phyloP scores from a whole-genome alignment of 345 rosid genomes.

The Brassica carinata region DNA sequence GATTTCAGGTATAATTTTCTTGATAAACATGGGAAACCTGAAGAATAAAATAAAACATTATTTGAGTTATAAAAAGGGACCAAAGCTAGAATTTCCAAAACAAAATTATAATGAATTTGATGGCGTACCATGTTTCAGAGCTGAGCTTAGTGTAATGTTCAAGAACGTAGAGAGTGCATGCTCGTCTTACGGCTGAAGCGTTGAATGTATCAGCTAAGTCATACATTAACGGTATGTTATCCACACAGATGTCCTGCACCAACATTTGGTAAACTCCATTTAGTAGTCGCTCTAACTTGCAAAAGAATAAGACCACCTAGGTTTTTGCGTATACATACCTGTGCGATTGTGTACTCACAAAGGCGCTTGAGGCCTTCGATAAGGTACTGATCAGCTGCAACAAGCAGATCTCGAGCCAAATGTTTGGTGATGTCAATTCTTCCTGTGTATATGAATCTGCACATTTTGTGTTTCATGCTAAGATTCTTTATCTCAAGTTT shows the following conservation, averaged over 20 bases:
- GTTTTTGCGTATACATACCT: conserved; percentile 43
- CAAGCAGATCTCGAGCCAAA: conserved; percentile 69
- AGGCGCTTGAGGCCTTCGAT: conserved; percentile 69
- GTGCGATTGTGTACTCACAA: conserved; percentile 67
- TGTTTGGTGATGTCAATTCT: conserved; percentile 48
- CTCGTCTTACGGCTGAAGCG: conserved; percentile 56
- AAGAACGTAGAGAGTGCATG: conserved; percentile 65
- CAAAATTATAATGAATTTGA: neutral
- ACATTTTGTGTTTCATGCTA: conserved; percentile 16
- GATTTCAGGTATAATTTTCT: conserved; percentile 57
- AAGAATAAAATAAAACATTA: neutral
- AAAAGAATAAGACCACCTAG: neutral
- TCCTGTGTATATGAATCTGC: conserved; percentile 79
- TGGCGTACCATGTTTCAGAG: conserved; percentile 60
- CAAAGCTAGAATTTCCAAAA: neutral
- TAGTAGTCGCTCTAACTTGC: neutral
- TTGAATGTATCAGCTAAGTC: conserved; percentile 70
- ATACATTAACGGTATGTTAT: conserved; percentile 60
- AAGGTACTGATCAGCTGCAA: conserved; percentile 87
- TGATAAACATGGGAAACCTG: conserved; percentile 56
- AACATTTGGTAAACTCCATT: neutral
- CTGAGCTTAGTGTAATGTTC: conserved; percentile 58
- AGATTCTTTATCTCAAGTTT: neutral
- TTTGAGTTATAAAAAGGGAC: neutral
- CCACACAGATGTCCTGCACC: conserved; percentile 58